Conservation (phyloP, 2,329 filamentous ascomycete genomes). For the Exophiala sideris region DNA sequence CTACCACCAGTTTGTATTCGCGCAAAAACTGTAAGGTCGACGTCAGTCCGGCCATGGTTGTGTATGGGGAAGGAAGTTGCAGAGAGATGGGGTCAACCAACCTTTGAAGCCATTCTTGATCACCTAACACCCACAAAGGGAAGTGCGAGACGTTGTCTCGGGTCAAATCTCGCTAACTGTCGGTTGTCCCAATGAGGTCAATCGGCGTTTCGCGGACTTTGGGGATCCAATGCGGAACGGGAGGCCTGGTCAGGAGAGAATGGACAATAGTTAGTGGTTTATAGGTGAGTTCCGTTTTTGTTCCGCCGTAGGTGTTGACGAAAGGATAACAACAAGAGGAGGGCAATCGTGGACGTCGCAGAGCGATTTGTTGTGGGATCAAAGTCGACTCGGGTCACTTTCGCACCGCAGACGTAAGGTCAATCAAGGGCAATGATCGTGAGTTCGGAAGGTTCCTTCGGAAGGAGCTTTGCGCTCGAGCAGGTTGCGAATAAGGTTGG, state of each 20-base stretch:
- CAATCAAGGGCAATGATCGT: no score
- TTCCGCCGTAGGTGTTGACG: neutral
- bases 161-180: conserved; percentile 17
- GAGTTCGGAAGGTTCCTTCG: neutral
- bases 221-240: conserved; percentile 10
- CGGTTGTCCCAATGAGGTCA: conserved; percentile 15
- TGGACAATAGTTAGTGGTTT: neutral
- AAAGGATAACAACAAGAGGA: neutral
- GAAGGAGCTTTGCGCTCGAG: no score
- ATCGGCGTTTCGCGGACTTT: conserved; percentile 9
- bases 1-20: conserved; percentile 95
- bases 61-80: conserved; percentile 1
- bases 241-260: conserved; percentile 12
- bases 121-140: conserved; percentile 4
- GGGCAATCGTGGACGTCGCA: no score
- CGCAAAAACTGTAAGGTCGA: conserved; percentile 63
- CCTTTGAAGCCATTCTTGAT: conserved; percentile 38
- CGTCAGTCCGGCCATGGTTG: conserved; percentile 35
- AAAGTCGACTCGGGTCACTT: no score
- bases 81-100: conserved; percentile 31
- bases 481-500: neutral
- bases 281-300: neutral
- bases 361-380: no score
- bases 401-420: no score
- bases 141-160: neutral